Evolutionary conservation across 2,329 filamentous ascomycete species (phyloP).

Genomic region (Trichoderma koningiopsis): DNA sequence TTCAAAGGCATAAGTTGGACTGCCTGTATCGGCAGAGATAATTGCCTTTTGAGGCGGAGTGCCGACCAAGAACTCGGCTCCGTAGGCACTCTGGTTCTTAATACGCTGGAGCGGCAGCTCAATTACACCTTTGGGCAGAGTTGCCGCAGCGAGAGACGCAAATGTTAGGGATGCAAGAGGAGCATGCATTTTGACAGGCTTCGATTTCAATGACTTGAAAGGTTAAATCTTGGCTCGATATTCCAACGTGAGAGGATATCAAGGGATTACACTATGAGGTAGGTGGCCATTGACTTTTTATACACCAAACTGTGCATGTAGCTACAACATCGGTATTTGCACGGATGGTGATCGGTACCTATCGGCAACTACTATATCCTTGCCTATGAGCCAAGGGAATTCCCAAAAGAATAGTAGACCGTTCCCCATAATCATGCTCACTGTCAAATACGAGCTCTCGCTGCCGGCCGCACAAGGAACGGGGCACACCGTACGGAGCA

Average conservation of each 20-base stretch:
- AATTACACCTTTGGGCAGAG: constrained; percentile 22
- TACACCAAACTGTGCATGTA: neutral
- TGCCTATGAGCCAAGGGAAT: neutral
- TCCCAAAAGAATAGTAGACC: neutral
- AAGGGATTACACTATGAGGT: neutral
- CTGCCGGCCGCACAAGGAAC: neutral
- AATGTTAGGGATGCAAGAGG: neutral
- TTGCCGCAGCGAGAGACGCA: constrained; percentile 5
- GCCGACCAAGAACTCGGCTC: constrained; percentile 24
- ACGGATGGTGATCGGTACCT: neutral
- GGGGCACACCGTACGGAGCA: neutral
- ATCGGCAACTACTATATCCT: neutral
- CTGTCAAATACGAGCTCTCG: constrained; percentile 2
- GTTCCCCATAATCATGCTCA: neutral
- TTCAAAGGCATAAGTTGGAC: constrained; percentile 26
- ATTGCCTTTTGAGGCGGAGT: constrained; percentile 25
- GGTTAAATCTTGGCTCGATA: neutral
- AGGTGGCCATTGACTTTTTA: constrained; percentile 5
- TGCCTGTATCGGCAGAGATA: constrained; percentile 26
- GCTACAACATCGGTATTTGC: neutral
- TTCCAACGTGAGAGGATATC: neutral
- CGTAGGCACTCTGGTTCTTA: constrained; percentile 27
- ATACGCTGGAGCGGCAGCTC: constrained; percentile 25
- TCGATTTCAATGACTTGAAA: neutral
- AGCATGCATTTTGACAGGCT: neutral